These are phyloP conservation scores for Allium sativum DNA, from an alignment of 106 monocot species.

Conservation along the genomic window DNA sequence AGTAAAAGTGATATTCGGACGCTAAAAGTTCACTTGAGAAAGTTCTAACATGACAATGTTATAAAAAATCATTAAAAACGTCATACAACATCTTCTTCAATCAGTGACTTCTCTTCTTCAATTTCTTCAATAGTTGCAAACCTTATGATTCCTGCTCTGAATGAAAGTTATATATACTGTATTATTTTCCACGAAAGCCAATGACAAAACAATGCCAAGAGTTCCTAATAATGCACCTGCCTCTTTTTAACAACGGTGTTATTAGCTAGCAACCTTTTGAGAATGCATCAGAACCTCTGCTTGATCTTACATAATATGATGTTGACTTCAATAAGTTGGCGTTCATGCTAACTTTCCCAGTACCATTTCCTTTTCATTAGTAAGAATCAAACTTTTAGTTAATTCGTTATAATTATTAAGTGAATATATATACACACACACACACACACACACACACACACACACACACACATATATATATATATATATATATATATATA, in stretches of 20 bases:
- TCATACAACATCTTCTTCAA: constrained; percentile 66
- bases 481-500: no score
- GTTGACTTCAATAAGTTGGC: constrained; percentile 16
- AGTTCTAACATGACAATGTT: neutral
- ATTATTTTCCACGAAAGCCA: neutral
- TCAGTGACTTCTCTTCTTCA: constrained; percentile 67
- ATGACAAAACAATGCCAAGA: neutral
- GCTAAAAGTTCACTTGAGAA: no score
- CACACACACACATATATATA: no score
- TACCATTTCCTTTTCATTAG: constrained; percentile 2
- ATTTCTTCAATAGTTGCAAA: constrained; percentile 92
- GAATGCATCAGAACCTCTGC: constrained; percentile 16
- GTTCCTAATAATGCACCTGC: constrained; percentile 14
- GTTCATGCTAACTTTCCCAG: constrained; percentile 1
- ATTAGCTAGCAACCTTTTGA: constrained; percentile 4
- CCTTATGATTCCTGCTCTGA: constrained; percentile 19
- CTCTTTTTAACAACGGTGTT: constrained; percentile 14
- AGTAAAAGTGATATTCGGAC: no score
- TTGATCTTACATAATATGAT: constrained; percentile 15
- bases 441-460: no score
- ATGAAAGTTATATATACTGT: constrained; percentile 1
- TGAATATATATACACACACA: no score
- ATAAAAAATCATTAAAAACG: neutral
- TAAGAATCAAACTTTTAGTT: constrained; percentile 2
- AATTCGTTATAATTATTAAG: neutral